Conservation (phyloP, 2,329 filamentous ascomycete genomes). For the Scedosporium apiospermum region DNA sequence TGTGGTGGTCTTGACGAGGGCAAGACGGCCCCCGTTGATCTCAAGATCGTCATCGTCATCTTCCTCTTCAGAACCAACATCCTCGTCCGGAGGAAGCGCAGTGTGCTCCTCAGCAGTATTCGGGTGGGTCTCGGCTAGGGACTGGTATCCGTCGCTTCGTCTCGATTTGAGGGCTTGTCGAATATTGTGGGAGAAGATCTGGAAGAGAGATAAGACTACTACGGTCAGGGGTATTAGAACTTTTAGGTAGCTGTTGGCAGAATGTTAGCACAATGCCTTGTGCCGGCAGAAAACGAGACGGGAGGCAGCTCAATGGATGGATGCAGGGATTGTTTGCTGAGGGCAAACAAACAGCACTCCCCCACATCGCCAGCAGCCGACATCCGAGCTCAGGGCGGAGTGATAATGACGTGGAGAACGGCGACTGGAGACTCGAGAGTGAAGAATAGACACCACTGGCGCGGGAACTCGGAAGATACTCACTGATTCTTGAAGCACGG, state of each 20-base stretch:
- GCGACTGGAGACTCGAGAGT: too few species aligned
- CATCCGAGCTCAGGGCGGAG: too few species aligned
- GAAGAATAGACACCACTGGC: too few species aligned
- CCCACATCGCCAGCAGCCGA: too few species aligned
- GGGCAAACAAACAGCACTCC: background rate
- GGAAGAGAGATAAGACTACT: constrained; percentile 59
- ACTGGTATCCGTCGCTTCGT: constrained; percentile 47
- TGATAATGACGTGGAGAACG: too few species aligned
- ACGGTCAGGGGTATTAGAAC: constrained; percentile 68
- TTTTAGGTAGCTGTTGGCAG: constrained; percentile 59
- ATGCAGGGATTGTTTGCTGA: background rate
- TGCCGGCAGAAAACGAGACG: background rate
- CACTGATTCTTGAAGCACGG: constrained; percentile 59
- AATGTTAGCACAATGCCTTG: constrained; percentile 5
- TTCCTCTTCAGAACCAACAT: constrained; percentile 30
- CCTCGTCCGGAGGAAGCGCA: constrained; percentile 37
- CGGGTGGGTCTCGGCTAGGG: constrained; percentile 32
- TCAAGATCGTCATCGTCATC: constrained; percentile 52
- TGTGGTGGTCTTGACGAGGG: constrained; percentile 51
- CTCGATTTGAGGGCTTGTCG: constrained; percentile 39
- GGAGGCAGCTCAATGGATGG: background rate
- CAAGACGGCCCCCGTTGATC: constrained; percentile 47
- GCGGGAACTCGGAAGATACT: constrained; percentile 22
- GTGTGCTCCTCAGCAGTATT: constrained; percentile 36
- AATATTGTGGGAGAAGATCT: constrained; percentile 51